Base-by-base conservation (phyloP, 2,329 filamentous ascomycete genomes). In the Cladosporium sp. region DNA sequence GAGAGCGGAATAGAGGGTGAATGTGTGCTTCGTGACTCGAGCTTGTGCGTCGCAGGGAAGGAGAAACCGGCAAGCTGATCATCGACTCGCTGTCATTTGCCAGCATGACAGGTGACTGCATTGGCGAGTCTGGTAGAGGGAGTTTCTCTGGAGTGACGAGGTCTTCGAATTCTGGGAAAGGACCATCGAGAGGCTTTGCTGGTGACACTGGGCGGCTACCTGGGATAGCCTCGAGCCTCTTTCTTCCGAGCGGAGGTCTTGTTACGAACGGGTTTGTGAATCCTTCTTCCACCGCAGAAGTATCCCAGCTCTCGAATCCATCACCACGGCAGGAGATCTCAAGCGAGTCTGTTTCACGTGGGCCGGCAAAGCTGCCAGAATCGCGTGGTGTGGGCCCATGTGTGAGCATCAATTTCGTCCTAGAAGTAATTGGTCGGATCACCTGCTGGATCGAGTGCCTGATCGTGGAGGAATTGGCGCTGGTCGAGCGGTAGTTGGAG, bases 221-320 rank as follows among this genome's bases (percentile, higher is more conserved):
- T 11, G 87, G 90, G 64, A 93, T 93, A 0, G 90, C 89, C 73
- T 92, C 90, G 6, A 93, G 81, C 62, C 85, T 73, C 53, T 80
- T 80, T 80, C 80, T 28, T n/a, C 53, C 53, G 18, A 23, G 31
- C 53, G 26, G 80, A 12, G 81, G 49, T 28, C 66, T 67, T 11
- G 66, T 78, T 62, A 84, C 84, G 61, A 86, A 73, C 1, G 88
- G 83, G 2, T 83, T 82, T 70, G 88, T 85, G 31, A 86, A 83
- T 69, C 83, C 85, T 69, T 88, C 85, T 2, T 85, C 88, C 2
- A 91, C 87, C 0, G 83, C 81, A 0, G 88, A 90, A 0, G 88
- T 91, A 72, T 92, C 89, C 90, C 90, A 92, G 2, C 85, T 88
- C 71, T 92, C 90, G 71, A 92, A 92, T 1, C 86, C 85, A 67